Base-by-base conservation (phyloP, 208 protist genomes). In the Trypanosomatidae sp. region DNA sequence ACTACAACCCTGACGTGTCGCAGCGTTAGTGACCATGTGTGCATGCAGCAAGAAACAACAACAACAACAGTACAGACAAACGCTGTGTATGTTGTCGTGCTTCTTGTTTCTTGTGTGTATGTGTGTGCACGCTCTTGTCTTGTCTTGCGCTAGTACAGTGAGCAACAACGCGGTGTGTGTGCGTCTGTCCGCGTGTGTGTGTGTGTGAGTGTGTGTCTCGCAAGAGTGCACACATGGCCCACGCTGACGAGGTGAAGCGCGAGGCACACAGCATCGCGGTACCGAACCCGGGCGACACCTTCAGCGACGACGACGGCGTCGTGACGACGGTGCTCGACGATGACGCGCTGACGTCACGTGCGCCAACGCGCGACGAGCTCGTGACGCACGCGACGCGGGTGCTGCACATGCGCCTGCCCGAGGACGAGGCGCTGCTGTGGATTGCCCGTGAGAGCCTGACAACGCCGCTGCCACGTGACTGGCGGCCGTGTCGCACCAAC, bases 361-460 rank as follows among this genome's bases (percentile, higher is more conserved):
- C 94, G 48, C 92, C 95, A 0, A 90, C 90, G 6, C 43, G 91
- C 40, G 83, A 85, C 22, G 90, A 97, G 63, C 67, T 97, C 33
- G 26, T 71, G 20, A 84, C 96, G 57, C 96, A 94, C 58, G 92
- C 94, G 6, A 65, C 80, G 42, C 96, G 78, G 77, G 81, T 83
- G 41, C 56, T 93, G 10, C 93, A 88, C 22, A 96, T 98, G 82
- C 72, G 90, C 28, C 56, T 89, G 7, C 81, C 82, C 0, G 67
- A 90, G 32, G 94, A 98, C 39, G 59, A 78, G 1, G 79, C 77
- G 24, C 79, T 96, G 38, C 56, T 97, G 15, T 91, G 80, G 63
- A 86, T 98, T 35, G 95, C 93, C 4, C 56, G 63, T 0, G 92
- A 97, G 53, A 92, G 88, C 5, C 73, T 98, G 13, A 95, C 90